Evolutionary conservation across 345 rosid species (phyloP), one percentile per base, ranked within the genome.

Genomic region (Lumnitzera racemosa): DNA sequence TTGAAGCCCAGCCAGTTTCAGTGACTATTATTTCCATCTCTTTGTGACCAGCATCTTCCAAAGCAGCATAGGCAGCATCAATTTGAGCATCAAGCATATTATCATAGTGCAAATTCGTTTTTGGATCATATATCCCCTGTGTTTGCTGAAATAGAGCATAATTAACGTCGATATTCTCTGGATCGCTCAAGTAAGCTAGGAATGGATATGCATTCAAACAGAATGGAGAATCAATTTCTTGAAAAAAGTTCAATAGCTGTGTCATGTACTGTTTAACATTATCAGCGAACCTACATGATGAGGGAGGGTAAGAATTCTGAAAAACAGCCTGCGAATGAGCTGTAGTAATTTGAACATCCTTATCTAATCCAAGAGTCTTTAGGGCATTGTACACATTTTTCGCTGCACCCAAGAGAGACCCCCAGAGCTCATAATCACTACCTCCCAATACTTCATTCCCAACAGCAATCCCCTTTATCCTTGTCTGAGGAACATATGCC

Each of bases 31-130:
- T 90, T 76, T 90, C 96, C 96, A 88, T 90, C 80, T 83, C 81
- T 55, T 64, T 69, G 62, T 73, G 84, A 31, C 97, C 99, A 56
- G 96, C 92, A 68, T 85, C 81, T 61, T 83, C 79, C 53, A 94
- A 56, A 29, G 99, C 99, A 73, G 83, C 82, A 73, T 94, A 94
- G 25, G 99, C 80, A 0, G 97, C 99, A 77, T 94, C 99, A 27
- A 94, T 85, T 78, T 88, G 96, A 60, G 99, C 99, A 78, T 95
- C 99, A 60, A 95, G 96, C 95, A 95, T 81, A 77, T 95, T 95
- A 72, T 95, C 97, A 49, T 95, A 95, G 61, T 65, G 97, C 55
- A 95, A 66, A 61, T 83, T 63, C 15, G 87, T 86, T 71, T 83
- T 81, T 8, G 71, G 27, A 66, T 95, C 99, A 68, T 76, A 67